Evolutionary conservation across 106 monocot species (phyloP).

Genomic region (Dactylorhiza incarnata): DNA sequence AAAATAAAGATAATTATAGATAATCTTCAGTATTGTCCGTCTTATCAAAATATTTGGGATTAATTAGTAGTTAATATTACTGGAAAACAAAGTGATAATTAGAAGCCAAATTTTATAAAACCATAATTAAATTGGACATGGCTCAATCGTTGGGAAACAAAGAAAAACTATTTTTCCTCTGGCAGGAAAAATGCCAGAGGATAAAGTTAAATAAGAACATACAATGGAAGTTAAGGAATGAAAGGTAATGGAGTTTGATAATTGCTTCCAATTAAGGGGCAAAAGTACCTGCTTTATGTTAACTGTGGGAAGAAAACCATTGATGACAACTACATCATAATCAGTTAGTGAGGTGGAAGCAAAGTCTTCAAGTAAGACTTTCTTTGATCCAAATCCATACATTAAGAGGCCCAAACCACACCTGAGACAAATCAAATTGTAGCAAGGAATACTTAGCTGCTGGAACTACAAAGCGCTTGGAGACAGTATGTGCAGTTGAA

Average conservation of each 20-base stretch:
- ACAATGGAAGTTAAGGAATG: background rate
- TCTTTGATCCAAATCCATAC: conserved; percentile 99
- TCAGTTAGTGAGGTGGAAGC: conserved; percentile 58
- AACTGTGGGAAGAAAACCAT: conserved; percentile 85
- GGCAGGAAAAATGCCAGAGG: background rate
- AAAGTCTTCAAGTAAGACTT: conserved; percentile 86
- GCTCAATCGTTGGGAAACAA: too few relatives aligned
- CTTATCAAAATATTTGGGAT: background rate
- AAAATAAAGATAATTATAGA: background rate
- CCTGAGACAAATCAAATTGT: conserved; percentile 23
- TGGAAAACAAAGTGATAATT: background rate
- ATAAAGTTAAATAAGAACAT: background rate
- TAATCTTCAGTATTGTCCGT: background rate
- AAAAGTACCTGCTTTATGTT: conserved; percentile 72
- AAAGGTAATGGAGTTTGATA: background rate
- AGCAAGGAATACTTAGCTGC: background rate
- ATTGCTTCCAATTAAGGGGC: background rate
- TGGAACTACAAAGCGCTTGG: too few relatives aligned
- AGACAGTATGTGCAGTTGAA: too few relatives aligned
- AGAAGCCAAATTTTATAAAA: background rate
- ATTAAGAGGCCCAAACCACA: conserved; percentile 87
- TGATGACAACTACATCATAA: conserved; percentile 71
- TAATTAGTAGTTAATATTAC: background rate
- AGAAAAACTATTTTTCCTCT: too few relatives aligned
- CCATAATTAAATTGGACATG: background rate